These are phyloP conservation scores for Cornus controversa DNA, from an alignment of 148 eudicot genomes.

Conservation along the genomic window DNA sequence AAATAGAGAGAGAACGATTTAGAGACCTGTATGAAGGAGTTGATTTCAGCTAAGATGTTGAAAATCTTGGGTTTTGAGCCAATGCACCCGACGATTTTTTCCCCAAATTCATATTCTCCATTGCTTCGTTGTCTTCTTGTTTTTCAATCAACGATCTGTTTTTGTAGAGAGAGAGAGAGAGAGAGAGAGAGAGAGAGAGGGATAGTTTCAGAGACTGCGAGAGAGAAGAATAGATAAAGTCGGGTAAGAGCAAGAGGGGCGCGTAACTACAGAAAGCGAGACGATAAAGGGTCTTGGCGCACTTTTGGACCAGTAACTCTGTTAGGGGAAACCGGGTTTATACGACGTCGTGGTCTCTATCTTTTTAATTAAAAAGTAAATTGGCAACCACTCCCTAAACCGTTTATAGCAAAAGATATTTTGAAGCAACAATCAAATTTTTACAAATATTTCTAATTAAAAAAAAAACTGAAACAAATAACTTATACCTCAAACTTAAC, in stretches of 20 bases:
- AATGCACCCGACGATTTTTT: background rate
- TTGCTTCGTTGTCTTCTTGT: background rate
- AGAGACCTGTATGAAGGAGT: conserved; percentile 13
- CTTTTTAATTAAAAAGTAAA: too few relatives aligned
- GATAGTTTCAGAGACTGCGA: background rate
- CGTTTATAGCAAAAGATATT: too few relatives aligned
- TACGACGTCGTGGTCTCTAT: too few relatives aligned
- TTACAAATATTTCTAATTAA: too few relatives aligned
- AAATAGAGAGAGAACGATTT: background rate
- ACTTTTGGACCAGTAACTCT: background rate
- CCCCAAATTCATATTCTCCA: background rate
- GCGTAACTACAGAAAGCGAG: background rate
- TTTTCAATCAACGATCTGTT: background rate
- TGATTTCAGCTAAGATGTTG: conserved; percentile 1
- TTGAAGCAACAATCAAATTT: too few relatives aligned
- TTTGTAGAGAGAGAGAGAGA: too few relatives aligned
- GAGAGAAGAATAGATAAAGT: background rate
- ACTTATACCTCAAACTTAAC: too few relatives aligned
- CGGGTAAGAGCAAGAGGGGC: background rate
- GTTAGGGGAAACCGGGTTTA: background rate
- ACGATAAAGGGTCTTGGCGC: background rate
- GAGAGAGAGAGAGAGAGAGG: background rate
- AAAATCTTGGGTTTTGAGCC: background rate
- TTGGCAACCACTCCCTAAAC: too few relatives aligned
- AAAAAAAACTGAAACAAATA: too few relatives aligned